Base-by-base conservation (phyloP, 805 yeast species). In the Yarrowia hollandica region DNA sequence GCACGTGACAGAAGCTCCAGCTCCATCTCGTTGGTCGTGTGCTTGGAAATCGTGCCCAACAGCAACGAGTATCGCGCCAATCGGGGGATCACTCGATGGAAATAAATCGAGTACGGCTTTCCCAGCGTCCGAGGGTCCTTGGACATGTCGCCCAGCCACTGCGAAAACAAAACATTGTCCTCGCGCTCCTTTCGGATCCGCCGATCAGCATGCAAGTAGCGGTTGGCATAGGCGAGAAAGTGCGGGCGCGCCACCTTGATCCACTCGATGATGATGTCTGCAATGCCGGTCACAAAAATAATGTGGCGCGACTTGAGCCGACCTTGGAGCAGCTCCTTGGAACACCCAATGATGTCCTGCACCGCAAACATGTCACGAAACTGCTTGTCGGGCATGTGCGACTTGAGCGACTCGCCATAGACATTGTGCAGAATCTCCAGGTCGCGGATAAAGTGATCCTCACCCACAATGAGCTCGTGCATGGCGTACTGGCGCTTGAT, bases 401-500 rank as follows among this genome's bases (percentile, higher is more conserved):
- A 67, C 52, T 70, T 69, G 60, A 74, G 72, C 3, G 75, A 69
- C 19, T 72, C 74, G 1, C 86, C 85, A 62, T 79, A 83, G 7
- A 80, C 79, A 31, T 80, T 80, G 3, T 86, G 74, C 57, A 88
- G 85, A 3, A 85, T 81, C 62, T 78, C 77, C 1, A 90, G 85
- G 66, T 88, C 79, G 50, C 81, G 82, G 21, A 88, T 78, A 56
- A 85, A 86, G 15, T 82, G 78, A 65, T 85, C 88, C 64, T 88
- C 96, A 46, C 83, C 79, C 60, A 82, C 76, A 25, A 89, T 81
- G 48, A 88, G 72, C 67, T 89, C 96, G 71, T 86, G 90, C 4
- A 88, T 79, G 60, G 84, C 82, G 60, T 88, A 84, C 68, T 89
- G 96, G 33, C 82, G 77, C 65, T 82, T 82, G n/a, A 83, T 75